phyloP scores from a whole-genome alignment of 2,329 filamentous ascomycete species.

The Venturia asperata region DNA sequence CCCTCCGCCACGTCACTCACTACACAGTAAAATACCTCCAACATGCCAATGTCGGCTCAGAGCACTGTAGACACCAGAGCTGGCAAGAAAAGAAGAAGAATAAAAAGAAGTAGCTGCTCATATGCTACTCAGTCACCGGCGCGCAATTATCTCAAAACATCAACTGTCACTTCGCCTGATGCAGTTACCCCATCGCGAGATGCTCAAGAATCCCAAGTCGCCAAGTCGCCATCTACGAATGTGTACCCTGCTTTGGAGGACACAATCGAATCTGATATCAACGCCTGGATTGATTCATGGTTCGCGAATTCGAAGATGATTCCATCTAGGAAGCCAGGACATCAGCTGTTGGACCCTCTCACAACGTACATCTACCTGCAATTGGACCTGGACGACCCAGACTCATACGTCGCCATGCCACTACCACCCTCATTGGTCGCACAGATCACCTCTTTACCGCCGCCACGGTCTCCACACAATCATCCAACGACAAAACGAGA shows the following conservation, averaged over 20 bases:
- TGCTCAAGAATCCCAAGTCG: background rate
- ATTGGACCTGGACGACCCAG: background rate
- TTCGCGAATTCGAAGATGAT: background rate
- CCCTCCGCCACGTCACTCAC: background rate
- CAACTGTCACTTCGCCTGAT: background rate
- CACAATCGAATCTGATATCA: background rate
- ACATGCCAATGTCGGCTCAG: background rate
- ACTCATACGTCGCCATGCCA: background rate
- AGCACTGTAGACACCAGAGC: background rate
- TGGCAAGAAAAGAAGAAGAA: slow-evolving; percentile 1
- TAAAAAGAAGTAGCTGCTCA: background rate
- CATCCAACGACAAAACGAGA: background rate
- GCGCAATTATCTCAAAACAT: background rate
- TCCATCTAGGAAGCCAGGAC: background rate
- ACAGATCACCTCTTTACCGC: background rate
- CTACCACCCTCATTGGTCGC: slow-evolving; percentile 1
- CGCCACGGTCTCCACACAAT: background rate
- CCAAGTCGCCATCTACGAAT: background rate
- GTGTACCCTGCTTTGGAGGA: background rate
- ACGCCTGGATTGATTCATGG: background rate
- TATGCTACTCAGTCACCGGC: background rate
- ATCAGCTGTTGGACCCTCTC: background rate
- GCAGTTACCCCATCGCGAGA: background rate
- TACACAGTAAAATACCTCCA: background rate
- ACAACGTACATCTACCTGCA: background rate